Percentiles rank a stretch among this genome's conserved stretches.
Conservation (phyloP, 2,329 filamentous ascomycete species). For the Cladosporium oxysporum region DNA sequence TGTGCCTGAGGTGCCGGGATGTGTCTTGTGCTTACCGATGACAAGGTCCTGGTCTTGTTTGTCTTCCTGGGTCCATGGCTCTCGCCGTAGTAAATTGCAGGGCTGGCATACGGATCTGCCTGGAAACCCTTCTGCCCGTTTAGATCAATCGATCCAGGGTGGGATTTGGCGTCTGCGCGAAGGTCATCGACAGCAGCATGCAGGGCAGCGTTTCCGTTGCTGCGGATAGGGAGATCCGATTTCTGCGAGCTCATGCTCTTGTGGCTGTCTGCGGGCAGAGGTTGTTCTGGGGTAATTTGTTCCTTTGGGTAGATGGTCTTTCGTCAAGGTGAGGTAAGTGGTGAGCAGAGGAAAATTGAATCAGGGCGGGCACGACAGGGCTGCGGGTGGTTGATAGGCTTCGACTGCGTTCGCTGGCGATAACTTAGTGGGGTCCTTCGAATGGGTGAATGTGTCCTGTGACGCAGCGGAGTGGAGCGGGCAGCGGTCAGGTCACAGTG, state of each 20-base stretch:
- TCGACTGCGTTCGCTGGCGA: conserved; percentile 6
- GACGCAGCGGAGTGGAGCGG: conserved; percentile 4
- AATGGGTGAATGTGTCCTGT: conserved; percentile 8
- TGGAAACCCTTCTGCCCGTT: conserved; percentile 28
- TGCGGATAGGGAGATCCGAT: conserved; percentile 31
- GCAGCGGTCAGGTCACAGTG: neutral
- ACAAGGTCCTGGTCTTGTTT: conserved; percentile 55
- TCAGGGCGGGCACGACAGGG: neutral
- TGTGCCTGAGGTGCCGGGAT: conserved; percentile 12
- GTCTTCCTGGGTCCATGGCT: conserved; percentile 50
- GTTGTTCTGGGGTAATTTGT: neutral
- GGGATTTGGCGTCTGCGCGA: conserved; percentile 20
- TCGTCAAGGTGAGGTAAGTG: conserved; percentile 6
- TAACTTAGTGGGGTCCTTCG: neutral
- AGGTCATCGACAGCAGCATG: conserved; percentile 18
- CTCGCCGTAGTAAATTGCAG: conserved; percentile 62
- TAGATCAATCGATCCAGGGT: conserved; percentile 23
- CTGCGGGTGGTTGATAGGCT: conserved; percentile 12
- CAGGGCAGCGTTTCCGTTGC: conserved; percentile 12
- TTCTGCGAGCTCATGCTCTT: conserved; percentile 40
- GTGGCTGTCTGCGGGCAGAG: conserved; percentile 3
- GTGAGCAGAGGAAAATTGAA: neutral
- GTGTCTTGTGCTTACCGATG: conserved; percentile 49
- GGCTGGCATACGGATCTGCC: conserved; percentile 59
- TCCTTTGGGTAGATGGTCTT: neutral